Base-by-base conservation (phyloP, 768 basidiomycete genomes). In the Auriscalpium orientale region DNA sequence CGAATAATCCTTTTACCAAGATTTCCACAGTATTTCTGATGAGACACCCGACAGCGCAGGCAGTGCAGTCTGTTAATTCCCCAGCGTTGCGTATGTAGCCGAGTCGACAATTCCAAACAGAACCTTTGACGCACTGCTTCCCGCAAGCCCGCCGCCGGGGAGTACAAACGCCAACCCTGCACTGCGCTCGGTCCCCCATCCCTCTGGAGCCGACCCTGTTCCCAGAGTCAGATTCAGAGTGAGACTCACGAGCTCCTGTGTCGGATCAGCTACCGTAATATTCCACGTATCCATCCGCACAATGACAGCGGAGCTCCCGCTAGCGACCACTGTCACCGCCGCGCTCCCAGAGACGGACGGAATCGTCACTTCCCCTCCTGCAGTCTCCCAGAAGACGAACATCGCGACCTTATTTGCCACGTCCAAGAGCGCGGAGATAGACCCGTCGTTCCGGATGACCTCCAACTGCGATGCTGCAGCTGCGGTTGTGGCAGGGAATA, bases 231-330 rank as follows among this genome's bases (percentile, higher is more conserved):
- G 58, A 0, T 68, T 72, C 49, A 83, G 62, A 28, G 68, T 63
- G 0, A 77, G 63, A 2, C 64, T 58, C 11, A 56, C 51, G 28
- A 79, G 59, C 0, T 71, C 71, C 64, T 88, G 85, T 2, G 82
- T 82, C 7, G 85, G 86, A 64, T 88, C 85, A 1, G 84, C 77
- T 4, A 85, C 74, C 1, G 78, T 79, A 33, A 88, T 58, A 21
- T 70, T 70, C 36, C 77, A 73, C 1, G 71, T 68, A 6, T 68
- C 61, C 21, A 73, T 51, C 15, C 71, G 67, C 56, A 78, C 78
- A 10, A 81, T 72, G n/a, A 83, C 51, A 5, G 71, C 73, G 4
- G 72, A 62, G n/a, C 78, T 79, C 9, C 69, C 76, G 43, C 70
- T 73, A 1, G 74, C 58, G 38, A 64, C 64, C 16, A 74, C 62